phyloP scores from a whole-genome alignment of 1,284 basidiomycete species.

The Trichosporon sp. region DNA sequence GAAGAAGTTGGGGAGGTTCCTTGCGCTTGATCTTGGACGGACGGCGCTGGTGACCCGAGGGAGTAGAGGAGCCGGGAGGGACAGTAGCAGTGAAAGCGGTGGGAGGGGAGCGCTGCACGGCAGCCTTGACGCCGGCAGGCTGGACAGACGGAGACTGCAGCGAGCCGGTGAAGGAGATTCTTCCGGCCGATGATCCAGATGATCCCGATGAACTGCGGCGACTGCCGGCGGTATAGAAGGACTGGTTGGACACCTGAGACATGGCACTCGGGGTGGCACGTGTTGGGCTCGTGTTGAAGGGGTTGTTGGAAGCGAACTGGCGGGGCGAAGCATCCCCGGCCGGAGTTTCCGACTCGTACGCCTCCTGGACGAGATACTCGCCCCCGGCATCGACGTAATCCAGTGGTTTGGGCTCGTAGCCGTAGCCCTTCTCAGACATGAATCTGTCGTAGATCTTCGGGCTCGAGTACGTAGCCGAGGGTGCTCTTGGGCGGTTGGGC shows the following conservation, averaged over 20 bases:
- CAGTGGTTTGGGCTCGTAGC: constrained; percentile 31
- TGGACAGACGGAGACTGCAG: constrained; percentile 1
- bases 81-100: neutral
- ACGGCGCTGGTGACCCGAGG: neutral
- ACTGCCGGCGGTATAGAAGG: neutral
- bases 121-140: neutral
- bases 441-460: constrained; percentile 29
- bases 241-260: constrained; percentile 10
- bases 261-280: neutral
- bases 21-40: constrained; percentile 14
- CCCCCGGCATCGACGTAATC: constrained; percentile 18
- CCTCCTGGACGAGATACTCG: constrained; percentile 26
- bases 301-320: constrained; percentile 12
- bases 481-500: neutral
- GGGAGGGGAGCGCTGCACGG: constrained; percentile 7
- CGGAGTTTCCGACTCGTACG: constrained; percentile 26
- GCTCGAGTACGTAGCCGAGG: constrained; percentile 16
- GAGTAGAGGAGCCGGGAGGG: neutral
- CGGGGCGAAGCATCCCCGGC: neutral
- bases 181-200: constrained; percentile 3
- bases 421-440: constrained; percentile 35
- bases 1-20: constrained; percentile 17
- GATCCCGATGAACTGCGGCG: constrained; percentile 4
- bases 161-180: constrained; percentile 8
- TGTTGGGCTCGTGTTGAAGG: neutral